Conservation (phyloP, 306 rosid genomes). For the Pterocarpus santalinus region DNA sequence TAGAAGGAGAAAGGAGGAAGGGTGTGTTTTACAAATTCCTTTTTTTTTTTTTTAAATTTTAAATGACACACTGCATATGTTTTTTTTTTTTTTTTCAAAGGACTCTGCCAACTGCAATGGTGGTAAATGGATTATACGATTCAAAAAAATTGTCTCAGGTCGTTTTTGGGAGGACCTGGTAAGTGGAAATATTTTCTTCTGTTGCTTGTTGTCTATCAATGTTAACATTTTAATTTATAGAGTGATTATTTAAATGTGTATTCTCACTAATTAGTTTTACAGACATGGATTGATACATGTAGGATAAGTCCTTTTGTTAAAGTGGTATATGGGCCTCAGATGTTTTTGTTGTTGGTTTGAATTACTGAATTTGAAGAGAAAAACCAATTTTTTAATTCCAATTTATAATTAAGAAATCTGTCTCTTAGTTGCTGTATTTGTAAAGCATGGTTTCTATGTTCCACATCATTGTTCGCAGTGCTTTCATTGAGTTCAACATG, state of each 20-base stretch:
- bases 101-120: slow-evolving; percentile 97
- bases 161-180: slow-evolving; percentile 98
- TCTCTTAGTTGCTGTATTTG: not conserved
- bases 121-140: slow-evolving; percentile 94
- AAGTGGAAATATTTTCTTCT: slow-evolving; percentile 45
- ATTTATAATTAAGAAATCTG: not conserved
- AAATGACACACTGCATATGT: slow-evolving; percentile 10
- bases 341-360: slow-evolving; percentile 6
- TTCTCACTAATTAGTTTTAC: not conserved
- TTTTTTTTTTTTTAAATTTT: slow-evolving; percentile 6
- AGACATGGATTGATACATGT: not conserved
- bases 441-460: no score
- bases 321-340: slow-evolving; percentile 21
- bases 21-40: not conserved
- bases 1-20: not conserved
- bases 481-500: not conserved
- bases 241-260: slow-evolving; percentile 23
- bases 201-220: not conserved
- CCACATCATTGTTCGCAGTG: not conserved
- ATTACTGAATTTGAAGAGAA: slow-evolving; percentile 22
- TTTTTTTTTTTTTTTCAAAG: slow-evolving; percentile 46
- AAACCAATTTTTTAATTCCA: slow-evolving; percentile 11
- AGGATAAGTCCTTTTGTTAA: not conserved
- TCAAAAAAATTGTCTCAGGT: slow-evolving; percentile 86
- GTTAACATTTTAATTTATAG: not conserved